Percentiles rank a stretch among this genome's conserved stretches.
phyloP scores from a whole-genome alignment of 805 yeast genomes.

The Wickerhamomyces silvicola region DNA sequence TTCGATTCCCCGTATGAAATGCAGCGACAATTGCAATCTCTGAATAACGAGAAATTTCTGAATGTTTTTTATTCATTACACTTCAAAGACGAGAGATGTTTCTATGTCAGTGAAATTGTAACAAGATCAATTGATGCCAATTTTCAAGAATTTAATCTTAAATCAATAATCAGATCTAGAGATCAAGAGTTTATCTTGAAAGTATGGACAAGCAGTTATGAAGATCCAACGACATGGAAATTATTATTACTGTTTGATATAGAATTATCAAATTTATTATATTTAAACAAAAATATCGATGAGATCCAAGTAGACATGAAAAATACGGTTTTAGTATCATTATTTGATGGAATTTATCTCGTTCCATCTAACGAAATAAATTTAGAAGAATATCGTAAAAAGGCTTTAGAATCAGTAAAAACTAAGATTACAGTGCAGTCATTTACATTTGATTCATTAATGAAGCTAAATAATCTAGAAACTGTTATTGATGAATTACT shows the following conservation, averaged over 20 bases:
- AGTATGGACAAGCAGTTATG: slow-evolving; percentile 15
- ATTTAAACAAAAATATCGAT: slow-evolving; percentile 25
- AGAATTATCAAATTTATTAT: slow-evolving; percentile 24
- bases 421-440: slow-evolving; percentile 12
- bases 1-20: slow-evolving; percentile 10
- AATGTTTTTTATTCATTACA: slow-evolving; percentile 33
- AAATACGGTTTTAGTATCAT: slow-evolving; percentile 21
- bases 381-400: slow-evolving; percentile 6
- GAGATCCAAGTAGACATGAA: slow-evolving; percentile 12
- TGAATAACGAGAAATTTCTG: slow-evolving; percentile 23
- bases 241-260: slow-evolving; percentile 21
- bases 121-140: slow-evolving; percentile 22
- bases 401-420: slow-evolving; percentile 1
- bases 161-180: slow-evolving; percentile 5
- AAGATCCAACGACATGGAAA: slow-evolving; percentile 17
- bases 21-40: slow-evolving; percentile 24
- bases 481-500: slow-evolving; percentile 29
- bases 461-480: slow-evolving; percentile 35
- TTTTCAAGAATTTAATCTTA: slow-evolving; percentile 23
- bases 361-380: slow-evolving; percentile 8
- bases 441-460: slow-evolving; percentile 33
- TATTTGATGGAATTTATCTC: slow-evolving; percentile 17
- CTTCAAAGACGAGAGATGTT: slow-evolving; percentile 18
- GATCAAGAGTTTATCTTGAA: slow-evolving; percentile 10
- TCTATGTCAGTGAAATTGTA: slow-evolving; percentile 31